Conservation (phyloP, 495 filamentous ascomycete genomes). For the Penicillium angulare region DNA sequence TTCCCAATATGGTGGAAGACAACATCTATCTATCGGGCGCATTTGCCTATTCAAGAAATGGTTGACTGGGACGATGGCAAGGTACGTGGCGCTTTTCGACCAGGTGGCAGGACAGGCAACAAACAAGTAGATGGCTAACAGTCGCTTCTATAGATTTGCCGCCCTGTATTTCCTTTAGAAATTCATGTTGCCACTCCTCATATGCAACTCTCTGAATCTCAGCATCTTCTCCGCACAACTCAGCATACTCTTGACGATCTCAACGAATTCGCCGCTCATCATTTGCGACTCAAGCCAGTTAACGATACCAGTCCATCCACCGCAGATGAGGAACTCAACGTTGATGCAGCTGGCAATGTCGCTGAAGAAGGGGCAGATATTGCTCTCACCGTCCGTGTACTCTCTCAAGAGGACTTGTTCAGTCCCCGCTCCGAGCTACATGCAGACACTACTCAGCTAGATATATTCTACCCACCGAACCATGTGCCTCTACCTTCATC, state of each 20-base stretch:
- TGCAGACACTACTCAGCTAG: constrained; percentile 66
- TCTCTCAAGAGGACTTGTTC: constrained; percentile 57
- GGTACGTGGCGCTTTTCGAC: constrained; percentile 45
- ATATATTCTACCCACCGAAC: constrained; percentile 76
- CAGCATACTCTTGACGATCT: constrained; percentile 88
- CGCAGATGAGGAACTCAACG: constrained; percentile 2
- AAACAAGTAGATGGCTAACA: constrained; percentile 11
- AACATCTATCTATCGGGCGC: constrained; percentile 89
- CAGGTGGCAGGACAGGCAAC: not conserved
- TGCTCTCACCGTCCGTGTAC: constrained; percentile 68
- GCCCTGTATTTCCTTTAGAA: constrained; percentile 80
- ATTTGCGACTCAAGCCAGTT: constrained; percentile 72
- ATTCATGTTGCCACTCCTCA: constrained; percentile 73
- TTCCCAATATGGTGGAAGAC: constrained; percentile 96
- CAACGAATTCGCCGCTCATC: constrained; percentile 90
- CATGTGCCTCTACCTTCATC: constrained; percentile 67
- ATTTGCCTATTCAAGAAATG: constrained; percentile 83
- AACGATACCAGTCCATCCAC: constrained; percentile 32
- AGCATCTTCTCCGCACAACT: constrained; percentile 75
- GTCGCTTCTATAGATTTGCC: constrained; percentile 63
- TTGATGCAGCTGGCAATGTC: not conserved
- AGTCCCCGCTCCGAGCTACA: constrained; percentile 59
- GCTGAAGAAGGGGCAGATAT: constrained; percentile 40
- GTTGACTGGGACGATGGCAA: constrained; percentile 89
- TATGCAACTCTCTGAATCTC: constrained; percentile 65